Conservation (phyloP, 1,284 basidiomycete species). For the Trichosporon ovoides region DNA sequence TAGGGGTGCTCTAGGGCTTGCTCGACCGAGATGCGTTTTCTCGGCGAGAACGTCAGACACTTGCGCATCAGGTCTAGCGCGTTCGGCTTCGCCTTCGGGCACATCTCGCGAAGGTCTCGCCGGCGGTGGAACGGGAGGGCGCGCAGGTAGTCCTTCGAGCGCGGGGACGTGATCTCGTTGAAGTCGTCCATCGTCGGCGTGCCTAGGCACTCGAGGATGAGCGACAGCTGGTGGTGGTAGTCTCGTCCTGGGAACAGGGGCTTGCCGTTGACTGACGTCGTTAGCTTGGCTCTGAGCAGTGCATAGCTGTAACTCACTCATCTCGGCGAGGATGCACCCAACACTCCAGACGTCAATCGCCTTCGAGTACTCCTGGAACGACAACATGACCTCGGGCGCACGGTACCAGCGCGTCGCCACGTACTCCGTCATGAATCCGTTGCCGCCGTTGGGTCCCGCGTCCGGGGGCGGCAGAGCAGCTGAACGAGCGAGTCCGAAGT, state of each 20-base stretch:
- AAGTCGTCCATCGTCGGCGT: constrained; percentile 60
- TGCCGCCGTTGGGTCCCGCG: constrained; percentile 67
- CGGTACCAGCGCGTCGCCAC: constrained; percentile 92
- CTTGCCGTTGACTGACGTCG: constrained; percentile 61
- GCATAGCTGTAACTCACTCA: constrained; percentile 52
- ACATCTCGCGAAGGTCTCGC: constrained; percentile 66
- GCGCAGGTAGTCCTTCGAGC: constrained; percentile 60
- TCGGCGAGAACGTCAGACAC: constrained; percentile 85
- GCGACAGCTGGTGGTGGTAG: constrained; percentile 52
- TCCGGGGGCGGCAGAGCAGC: constrained; percentile 68
- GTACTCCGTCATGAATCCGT: constrained; percentile 92
- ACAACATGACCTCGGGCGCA: constrained; percentile 91
- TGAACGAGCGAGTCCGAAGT: constrained; percentile 85
- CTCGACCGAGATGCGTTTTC: constrained; percentile 79
- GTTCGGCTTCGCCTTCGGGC: constrained; percentile 75
- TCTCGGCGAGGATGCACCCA: constrained; percentile 88
- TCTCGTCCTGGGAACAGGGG: constrained; percentile 79
- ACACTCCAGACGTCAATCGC: constrained; percentile 93
- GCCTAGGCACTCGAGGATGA: constrained; percentile 58
- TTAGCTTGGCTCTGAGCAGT: constrained; percentile 5
- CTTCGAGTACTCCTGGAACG: constrained; percentile 87
- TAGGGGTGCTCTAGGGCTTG: constrained; percentile 91
- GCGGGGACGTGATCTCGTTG: constrained; percentile 64
- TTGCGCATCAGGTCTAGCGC: constrained; percentile 86
- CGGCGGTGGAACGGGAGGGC: constrained; percentile 87